Percentiles rank a stretch among this genome's conserved stretches.
These are phyloP conservation scores for Fusarium metavorans DNA, from an alignment of 2,329 filamentous ascomycete species.

Conservation along the genomic window DNA sequence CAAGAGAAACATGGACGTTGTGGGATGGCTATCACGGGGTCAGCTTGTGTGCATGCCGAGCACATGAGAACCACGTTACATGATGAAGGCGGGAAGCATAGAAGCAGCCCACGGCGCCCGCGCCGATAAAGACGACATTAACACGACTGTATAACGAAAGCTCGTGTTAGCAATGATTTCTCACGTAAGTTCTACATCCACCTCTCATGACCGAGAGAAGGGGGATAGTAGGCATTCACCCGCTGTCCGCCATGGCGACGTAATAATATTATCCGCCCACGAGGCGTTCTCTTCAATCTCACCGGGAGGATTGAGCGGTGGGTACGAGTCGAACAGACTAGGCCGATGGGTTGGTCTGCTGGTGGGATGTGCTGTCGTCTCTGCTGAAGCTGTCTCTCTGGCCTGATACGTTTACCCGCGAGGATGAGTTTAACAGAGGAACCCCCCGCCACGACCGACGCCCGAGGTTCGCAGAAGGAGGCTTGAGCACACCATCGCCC, in stretches of 20 bases:
- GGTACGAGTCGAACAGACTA: background rate
- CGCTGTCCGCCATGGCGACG: conserved; percentile 30
- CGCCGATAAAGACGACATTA: conserved; percentile 75
- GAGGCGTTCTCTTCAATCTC: conserved; percentile 1
- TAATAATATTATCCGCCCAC: background rate
- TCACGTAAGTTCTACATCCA: background rate
- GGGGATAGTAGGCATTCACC: conserved; percentile 17
- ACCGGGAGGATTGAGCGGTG: background rate
- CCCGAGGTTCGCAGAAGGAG: background rate
- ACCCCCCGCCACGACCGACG: conserved; percentile 26
- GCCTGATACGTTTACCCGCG: background rate
- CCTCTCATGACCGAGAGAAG: background rate
- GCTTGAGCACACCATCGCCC: background rate
- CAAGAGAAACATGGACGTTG: conserved; percentile 73
- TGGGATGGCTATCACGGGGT: conserved; percentile 55
- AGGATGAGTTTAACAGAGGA: conserved; percentile 15
- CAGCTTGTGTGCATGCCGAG: conserved; percentile 11
- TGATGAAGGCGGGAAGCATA: conserved; percentile 76
- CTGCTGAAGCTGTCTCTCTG: conserved; percentile 4
- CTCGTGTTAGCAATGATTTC: conserved; percentile 16
- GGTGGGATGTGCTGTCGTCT: background rate
- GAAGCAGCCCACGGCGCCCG: conserved; percentile 79
- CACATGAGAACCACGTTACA: conserved; percentile 50
- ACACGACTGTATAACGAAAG: conserved; percentile 43
- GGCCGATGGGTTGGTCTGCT: background rate